Base-by-base conservation (phyloP, 2,329 filamentous ascomycete genomes). In the Magnaporthiopsis rhizophila region DNA sequence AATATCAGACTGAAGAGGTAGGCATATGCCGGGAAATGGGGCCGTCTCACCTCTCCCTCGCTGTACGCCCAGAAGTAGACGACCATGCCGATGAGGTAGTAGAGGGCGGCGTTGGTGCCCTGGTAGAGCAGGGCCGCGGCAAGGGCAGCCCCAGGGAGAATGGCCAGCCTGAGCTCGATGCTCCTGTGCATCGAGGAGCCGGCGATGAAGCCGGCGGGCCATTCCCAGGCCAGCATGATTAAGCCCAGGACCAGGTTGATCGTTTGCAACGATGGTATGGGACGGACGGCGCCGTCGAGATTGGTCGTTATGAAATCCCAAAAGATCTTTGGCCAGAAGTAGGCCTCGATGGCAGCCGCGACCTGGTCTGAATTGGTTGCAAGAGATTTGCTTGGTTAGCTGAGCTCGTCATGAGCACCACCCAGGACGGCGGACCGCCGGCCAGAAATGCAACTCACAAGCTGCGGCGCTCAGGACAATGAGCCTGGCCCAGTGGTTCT, bases 301-400 rank as follows among this genome's bases (percentile, higher is more conserved):
- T 91, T 92, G 73, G 91, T 92, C 66, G 94, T 97, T 69, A 95
- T 79, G 76, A 97, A 97, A 78, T 99, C 95, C 89, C 91, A 99
- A 79, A 99, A 96, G 74, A 99, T 89, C 77, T 99, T 99, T 69
- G 95, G 95, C 92, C 93, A 99, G 85, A 99, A 94, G 83, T 95
- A 97, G 72, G 86, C 88, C 79, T 96, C 86, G 65, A 99, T 79
- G 21, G 89, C 88, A 66, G 92, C 92, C 66, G 82, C 87, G 68
- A 97, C 77, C 85, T 99, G 95, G 76, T 97, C 92, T 97, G 72
- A 56, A 59, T n/a, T 57, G 12, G 65, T 68, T 32, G 58, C 59
- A 15, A 34, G 1, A 18, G n/a, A 26, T n/a, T n/a, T 53, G 30
- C 30, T 18, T 15, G 63, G 71, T 77, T 70, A 77, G 72, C 65